Base-by-base conservation (phyloP, 1,139 yeast species). In the Pneumocystis sp. region DNA sequence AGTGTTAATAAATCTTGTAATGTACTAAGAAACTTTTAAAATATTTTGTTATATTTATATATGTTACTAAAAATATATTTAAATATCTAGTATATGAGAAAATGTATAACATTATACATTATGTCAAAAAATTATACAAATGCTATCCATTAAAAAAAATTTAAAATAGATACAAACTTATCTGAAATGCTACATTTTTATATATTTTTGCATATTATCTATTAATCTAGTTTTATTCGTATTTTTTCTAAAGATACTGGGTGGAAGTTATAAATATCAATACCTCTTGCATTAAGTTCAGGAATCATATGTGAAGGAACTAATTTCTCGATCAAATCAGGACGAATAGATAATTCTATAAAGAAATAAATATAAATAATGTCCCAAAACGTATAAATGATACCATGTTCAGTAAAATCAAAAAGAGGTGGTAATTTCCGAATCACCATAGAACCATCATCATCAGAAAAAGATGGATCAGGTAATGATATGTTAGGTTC, bases 401-500 rank as follows among this genome's bases (percentile, higher is more conserved):
- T 64, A 64, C 66, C 67, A 59, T 70, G 70, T 8, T 71, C 71
- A 25, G 78, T 69, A 70, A 78, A 78, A 70, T 78, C 73, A 68
- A 78, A 78, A 64, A 78, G 70, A 19, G 78, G 78, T 3, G 81
- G 81, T 66, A 78, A 69, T 10, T 72, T 73, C 5, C 76, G 73
- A 19, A 74, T 70, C 8, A 78, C 31, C 34, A 50, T 50, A 29
- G 57, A 50, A 25, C 34, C 34, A 50, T 50, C 76, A 61, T 72
- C 72, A 31, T 70, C 73, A 15, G 76, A 75, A 66, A 75, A 72
- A 60, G 77, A 71, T 64, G 79, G 77, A 68, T 79, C 78, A 42
- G 89, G 88, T 69, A 85, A 77, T 71, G 76, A 78, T 15, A 86
- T 82, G 61, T 75, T 74, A 63, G 81, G 80, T 66, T 79, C 79